phyloP scores from a whole-genome alignment of 345 rosid genomes.

The Salix caprea region DNA sequence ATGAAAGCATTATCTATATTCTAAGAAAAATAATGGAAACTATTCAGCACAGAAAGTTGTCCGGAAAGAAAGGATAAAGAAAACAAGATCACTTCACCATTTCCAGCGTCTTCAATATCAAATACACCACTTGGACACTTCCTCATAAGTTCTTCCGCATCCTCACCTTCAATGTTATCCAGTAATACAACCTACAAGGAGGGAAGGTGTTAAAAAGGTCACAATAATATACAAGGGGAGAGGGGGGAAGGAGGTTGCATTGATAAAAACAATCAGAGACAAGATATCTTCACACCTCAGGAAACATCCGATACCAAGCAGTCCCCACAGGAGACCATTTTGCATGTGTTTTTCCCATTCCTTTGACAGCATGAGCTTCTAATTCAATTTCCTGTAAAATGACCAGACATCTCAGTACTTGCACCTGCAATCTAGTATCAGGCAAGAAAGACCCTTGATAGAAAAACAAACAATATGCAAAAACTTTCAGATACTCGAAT shows the following conservation, averaged over 20 bases:
- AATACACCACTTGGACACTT: constrained; percentile 76
- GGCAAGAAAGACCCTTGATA: background rate
- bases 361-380: constrained; percentile 95
- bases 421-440: background rate
- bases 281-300: constrained; percentile 53
- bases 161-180: constrained; percentile 53
- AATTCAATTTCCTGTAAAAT: constrained; percentile 78
- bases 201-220: background rate
- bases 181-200: constrained; percentile 56
- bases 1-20: background rate
- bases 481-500: background rate
- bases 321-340: constrained; percentile 99
- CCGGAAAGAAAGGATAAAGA: background rate
- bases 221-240: background rate
- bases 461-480: constrained; percentile 1
- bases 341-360: constrained; percentile 86
- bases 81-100: constrained; percentile 42
- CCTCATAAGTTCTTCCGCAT: constrained; percentile 59
- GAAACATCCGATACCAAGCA: constrained; percentile 95
- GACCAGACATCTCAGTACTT: background rate
- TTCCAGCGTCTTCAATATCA: constrained; percentile 88
- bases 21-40: background rate
- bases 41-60: background rate
- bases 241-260: background rate
- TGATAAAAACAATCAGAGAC: background rate